Base-by-base conservation (phyloP, 2,329 filamentous ascomycete genomes). In the Colletotrichum destructivum region DNA sequence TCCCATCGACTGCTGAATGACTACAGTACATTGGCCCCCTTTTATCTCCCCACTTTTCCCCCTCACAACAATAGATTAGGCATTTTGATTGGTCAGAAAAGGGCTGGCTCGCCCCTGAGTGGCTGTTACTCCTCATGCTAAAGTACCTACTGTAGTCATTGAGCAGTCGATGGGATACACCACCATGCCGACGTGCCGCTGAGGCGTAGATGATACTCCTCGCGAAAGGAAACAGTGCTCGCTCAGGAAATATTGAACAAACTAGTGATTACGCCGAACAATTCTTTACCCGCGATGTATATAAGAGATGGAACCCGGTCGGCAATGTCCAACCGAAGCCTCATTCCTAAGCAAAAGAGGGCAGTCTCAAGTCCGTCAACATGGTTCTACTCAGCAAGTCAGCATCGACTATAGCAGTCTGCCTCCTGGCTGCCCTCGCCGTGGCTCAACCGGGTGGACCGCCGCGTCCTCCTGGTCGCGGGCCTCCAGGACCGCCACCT, bases 331-430 rank as follows among this genome's bases (percentile, higher is more conserved):
- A 15, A 11, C 11, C 4, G 15, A 46, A 21, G 35, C 11, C 4
- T 46, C 35, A 55, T 18, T 6, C 11, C 61, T 11, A 16, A 63
- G 16, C 35, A n/a, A 21, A 9, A 38, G 16, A 55, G 13, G 38
- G 49, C 23, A 46, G 21, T 46, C 38, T 63, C 23, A 35, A 54
- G 9, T 23, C 46, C 38, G 21, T 23, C 47, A 64, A 46, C 49
- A 64, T 64, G 61, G 61, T 64, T 46, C 38, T 55, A 5, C 49
- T 64, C 49, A 64, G 38, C 38, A 64, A 23, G 38, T 46, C 23
- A 11, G 38, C 61, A 35, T 16, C 38, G 15, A 55, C 23, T 16
- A 16, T 64, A 4, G 61, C 49, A 15, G 38, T 46, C 49, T 54
- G 47, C 23, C 9, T 64, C 21, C 23, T 64, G 18, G 7, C 49